Evolutionary conservation across 1,139 yeast species (phyloP).

Genomic region (Scheffersomyces illinoinensis): DNA sequence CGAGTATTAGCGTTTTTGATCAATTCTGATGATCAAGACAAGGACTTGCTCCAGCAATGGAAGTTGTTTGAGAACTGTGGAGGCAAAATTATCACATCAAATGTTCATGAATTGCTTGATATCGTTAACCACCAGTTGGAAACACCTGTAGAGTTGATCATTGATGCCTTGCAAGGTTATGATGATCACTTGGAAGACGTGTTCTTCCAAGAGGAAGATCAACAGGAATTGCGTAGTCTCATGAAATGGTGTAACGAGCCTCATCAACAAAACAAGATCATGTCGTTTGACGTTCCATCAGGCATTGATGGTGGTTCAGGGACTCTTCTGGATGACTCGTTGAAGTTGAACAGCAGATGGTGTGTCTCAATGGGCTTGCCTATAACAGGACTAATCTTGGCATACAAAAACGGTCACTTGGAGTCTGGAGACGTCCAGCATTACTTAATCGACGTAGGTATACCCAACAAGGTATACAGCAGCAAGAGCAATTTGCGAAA

Average conservation of each 20-base stretch:
- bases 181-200: constrained; percentile 64
- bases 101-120: constrained; percentile 34
- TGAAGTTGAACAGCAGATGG: constrained; percentile 44
- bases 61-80: constrained; percentile 52
- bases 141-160: constrained; percentile 73
- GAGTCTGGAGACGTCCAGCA: constrained; percentile 46
- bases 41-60: constrained; percentile 43
- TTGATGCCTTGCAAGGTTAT: constrained; percentile 84
- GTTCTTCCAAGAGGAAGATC: constrained; percentile 41
- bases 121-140: constrained; percentile 49
- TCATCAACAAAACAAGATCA: constrained; percentile 45
- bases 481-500: constrained; percentile 42
- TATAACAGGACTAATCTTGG: constrained; percentile 61
- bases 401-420: constrained; percentile 50
- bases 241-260: constrained; percentile 71
- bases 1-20: constrained; percentile 59
- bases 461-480: constrained; percentile 54
- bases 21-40: constrained; percentile 31
- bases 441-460: constrained; percentile 72
- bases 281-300: constrained; percentile 80
- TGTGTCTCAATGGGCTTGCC: constrained; percentile 78
- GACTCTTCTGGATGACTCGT: constrained; percentile 32
- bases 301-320: constrained; percentile 90
- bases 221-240: constrained; percentile 40
- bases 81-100: constrained; percentile 39